These are phyloP conservation scores for Trichoderma sp. DNA, from an alignment of 2,329 filamentous ascomycete genomes.

Conservation along the genomic window DNA sequence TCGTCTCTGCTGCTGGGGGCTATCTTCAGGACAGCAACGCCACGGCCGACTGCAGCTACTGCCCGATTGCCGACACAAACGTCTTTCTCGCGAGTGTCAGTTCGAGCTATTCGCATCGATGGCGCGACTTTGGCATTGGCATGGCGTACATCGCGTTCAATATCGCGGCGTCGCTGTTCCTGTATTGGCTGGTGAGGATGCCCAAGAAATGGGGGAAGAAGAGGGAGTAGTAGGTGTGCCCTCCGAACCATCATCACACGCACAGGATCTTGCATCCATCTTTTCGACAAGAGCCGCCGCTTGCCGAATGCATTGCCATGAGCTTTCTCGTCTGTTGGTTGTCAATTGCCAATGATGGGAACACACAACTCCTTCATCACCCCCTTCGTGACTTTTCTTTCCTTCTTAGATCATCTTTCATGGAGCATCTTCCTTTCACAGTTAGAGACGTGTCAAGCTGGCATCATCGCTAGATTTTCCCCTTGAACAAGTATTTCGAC, in stretches of 20 bases:
- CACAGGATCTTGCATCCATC: neutral
- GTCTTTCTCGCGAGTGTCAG: slow-evolving; percentile 19
- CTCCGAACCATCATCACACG: neutral
- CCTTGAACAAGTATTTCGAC: slow-evolving; percentile 3
- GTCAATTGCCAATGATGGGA: neutral
- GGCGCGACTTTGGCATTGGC: slow-evolving; percentile 23
- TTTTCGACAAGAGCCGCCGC: neutral
- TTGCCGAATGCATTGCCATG: neutral
- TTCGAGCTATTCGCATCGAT: slow-evolving; percentile 14
- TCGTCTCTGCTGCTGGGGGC: slow-evolving; percentile 40
- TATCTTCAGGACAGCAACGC: slow-evolving; percentile 9
- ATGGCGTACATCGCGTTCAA: slow-evolving; percentile 20
- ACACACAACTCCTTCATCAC: neutral
- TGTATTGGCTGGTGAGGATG: slow-evolving; percentile 25
- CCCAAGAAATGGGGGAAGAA: slow-evolving; percentile 46
- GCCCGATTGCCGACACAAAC: slow-evolving; percentile 17
- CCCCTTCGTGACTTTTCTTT: neutral
- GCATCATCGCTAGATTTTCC: neutral
- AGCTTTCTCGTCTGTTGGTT: neutral
- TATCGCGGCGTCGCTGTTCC: slow-evolving; percentile 16
- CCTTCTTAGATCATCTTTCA: neutral
- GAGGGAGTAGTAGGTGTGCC: neutral
- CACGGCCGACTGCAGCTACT: slow-evolving; percentile 16
- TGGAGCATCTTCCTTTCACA: neutral
- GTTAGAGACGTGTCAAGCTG: neutral